Evolutionary conservation across 208 protist genomes (phyloP), one percentile per base, ranked within the genome.

Genomic region (Balamuthia mandrillaris): DNA sequence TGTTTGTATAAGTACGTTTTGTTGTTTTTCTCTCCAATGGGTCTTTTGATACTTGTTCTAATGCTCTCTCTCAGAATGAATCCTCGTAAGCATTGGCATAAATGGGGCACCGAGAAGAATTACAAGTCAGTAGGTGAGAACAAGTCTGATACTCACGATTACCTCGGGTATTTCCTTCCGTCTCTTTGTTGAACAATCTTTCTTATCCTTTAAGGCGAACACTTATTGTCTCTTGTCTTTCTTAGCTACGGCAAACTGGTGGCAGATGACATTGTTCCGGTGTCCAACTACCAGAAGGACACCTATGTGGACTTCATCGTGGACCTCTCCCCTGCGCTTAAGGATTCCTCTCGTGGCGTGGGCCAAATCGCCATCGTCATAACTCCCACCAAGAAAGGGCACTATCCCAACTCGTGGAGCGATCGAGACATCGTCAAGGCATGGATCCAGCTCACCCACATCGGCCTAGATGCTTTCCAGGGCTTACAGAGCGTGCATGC

Each of bases 361-460:
- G 75, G 75, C 24, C 75, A 83, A n/a, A 44, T 83, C n/a, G 75
- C 52, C 54, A 39, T 83, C 10, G 54, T 83, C 56, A 68, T 83
- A 29, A 83, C 56, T 12, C 75, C 75, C 35, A 83, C 75, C 35
- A 21, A 35, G 37, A 61, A 51, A 83, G 75, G 75, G 37, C 75
- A 83, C 56, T 83, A 83, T n/a, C 75, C 75, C 51, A 83, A 83
- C 41, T 4, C 31, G 3, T 83, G 75, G 75, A 10, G 41, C 35
- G 27, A 68, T 29, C 21, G 75, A 9, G 75, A 83, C 31, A 68
- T 83, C 56, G 39, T 83, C 75, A 83, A 83, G 75, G 75, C 75
- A 1, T 83, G 75, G 75, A 66, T 83, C 4, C 75, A 83, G 41
- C 66, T 49, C 75, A 83, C 75, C 16, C 75, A 66, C 39, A 83